These are phyloP conservation scores for Quercus robur DNA, from an alignment of 306 rosid genomes.

Conservation along the genomic window DNA sequence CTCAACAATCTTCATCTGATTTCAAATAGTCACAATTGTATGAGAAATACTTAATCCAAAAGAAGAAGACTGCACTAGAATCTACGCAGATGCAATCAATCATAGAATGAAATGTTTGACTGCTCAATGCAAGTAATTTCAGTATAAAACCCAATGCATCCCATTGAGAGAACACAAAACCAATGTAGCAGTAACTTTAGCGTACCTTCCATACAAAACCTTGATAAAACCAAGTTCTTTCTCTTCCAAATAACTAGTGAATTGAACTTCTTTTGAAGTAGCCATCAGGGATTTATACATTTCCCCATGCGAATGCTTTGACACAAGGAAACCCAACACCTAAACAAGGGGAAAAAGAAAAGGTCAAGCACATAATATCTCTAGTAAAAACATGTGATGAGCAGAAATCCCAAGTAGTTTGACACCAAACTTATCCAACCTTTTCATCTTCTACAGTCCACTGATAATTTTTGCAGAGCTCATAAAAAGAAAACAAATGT, in stretches of 20 bases:
- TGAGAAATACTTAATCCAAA: not conserved
- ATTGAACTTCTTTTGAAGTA: slow-evolving; percentile 47
- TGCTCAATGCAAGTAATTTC: not conserved
- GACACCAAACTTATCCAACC: slow-evolving; percentile 35
- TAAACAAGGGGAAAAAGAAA: slow-evolving; percentile 31
- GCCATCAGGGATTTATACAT: slow-evolving; percentile 24
- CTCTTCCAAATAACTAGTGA: slow-evolving; percentile 45
- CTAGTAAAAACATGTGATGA: not conserved
- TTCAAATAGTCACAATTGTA: not conserved
- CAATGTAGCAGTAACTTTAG: slow-evolving; percentile 5
- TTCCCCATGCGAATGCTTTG: slow-evolving; percentile 38
- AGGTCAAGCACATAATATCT: not conserved
- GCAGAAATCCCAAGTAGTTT: slow-evolving; percentile 7
- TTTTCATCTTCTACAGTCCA: slow-evolving; percentile 89
- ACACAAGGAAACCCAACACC: slow-evolving; percentile 64
- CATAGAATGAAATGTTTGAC: not conserved
- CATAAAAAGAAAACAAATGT: slow-evolving; percentile 75
- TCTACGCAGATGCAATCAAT: not conserved
- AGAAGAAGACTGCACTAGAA: not conserved
- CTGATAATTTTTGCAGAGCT: slow-evolving; percentile 77
- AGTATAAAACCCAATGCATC: not conserved
- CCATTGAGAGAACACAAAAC: not conserved
- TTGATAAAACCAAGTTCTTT: slow-evolving; percentile 63
- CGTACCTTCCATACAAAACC: slow-evolving; percentile 79
- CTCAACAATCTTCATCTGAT: not conserved